Conservation (phyloP, 129 eudicot genomes). For the Artemisia tridentata region DNA sequence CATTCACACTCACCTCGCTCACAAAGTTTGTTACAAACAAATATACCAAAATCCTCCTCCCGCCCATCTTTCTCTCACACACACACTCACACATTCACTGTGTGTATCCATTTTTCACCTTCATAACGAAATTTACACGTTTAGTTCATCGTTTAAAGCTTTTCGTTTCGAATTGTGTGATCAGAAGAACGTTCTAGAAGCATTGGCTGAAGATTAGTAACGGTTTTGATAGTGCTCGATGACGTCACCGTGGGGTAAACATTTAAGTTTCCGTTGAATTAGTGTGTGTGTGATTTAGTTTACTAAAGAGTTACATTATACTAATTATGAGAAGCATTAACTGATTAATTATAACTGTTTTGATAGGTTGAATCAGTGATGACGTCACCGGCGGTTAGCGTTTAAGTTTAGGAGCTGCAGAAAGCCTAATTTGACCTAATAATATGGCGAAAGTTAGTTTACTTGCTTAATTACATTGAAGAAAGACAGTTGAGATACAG, state of each 20-base stretch:
- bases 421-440: constrained; percentile 3
- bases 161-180: too few relatives aligned
- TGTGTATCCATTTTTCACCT: constrained; percentile 11
- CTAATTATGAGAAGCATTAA: too few relatives aligned
- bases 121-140: constrained; percentile 1
- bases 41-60: constrained; percentile 1
- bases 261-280: too few relatives aligned
- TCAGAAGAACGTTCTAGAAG: constrained; percentile 11
- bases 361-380: neutral
- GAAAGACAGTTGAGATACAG: neutral
- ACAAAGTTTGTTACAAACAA: constrained; percentile 13
- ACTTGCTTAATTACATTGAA: constrained; percentile 6
- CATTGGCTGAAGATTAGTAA: neutral
- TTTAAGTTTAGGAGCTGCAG: constrained; percentile 4
- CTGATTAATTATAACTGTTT: neutral
- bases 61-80: neutral
- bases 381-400: constrained; percentile 5
- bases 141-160: constrained; percentile 1
- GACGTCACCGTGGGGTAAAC: too few relatives aligned
- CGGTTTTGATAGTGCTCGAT: too few relatives aligned
- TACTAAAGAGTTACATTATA: too few relatives aligned
- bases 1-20: neutral
- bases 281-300: too few relatives aligned
- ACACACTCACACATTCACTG: constrained; percentile 16
- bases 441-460: neutral